These are phyloP conservation scores for Chaetomium fimeti DNA, from an alignment of 495 filamentous ascomycete species.

Conservation along the genomic window DNA sequence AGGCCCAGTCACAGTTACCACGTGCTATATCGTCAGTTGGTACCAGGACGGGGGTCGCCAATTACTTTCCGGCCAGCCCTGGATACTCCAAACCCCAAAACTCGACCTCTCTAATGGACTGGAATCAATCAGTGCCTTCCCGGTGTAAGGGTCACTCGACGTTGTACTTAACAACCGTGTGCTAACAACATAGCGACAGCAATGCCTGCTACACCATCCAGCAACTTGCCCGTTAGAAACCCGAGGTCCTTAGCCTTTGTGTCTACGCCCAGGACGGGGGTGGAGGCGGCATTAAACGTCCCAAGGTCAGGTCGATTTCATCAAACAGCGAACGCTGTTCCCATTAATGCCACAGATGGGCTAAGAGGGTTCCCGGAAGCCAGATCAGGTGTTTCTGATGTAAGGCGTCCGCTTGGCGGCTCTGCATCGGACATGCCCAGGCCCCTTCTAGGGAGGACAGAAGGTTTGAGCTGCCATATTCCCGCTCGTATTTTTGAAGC, in stretches of 20 bases:
- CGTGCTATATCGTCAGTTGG: not conserved
- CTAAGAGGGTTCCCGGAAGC: not conserved
- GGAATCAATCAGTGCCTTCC: conserved; percentile 14
- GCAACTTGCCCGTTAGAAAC: conserved; percentile 2
- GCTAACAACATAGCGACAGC: conserved; percentile 2
- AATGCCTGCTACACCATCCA: conserved; percentile 12
- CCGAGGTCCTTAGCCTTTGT: conserved; percentile 8
- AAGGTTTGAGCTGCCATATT: not conserved
- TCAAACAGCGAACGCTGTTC: not conserved
- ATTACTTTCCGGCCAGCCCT: conserved; percentile 18
- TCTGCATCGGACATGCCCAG: not conserved
- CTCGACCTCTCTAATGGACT: not conserved
- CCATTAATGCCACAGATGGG: not conserved
- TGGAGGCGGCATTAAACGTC: not conserved
- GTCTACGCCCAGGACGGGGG: conserved; percentile 9
- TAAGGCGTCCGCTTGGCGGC: not conserved
- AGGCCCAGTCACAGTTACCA: conserved; percentile 6
- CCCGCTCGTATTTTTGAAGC: not conserved
- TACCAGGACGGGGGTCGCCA: not conserved
- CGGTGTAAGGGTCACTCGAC: conserved; percentile 9
- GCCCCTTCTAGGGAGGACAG: not conserved
- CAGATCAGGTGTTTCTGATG: not conserved
- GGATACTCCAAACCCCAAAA: not conserved
- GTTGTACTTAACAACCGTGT: no score
- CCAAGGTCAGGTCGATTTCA: conserved; percentile 12